A percentile compares a stretch with the other conserved stretches of the same genome.
phyloP scores from a whole-genome alignment of 495 filamentous ascomycete genomes.

The Podospora sp. region DNA sequence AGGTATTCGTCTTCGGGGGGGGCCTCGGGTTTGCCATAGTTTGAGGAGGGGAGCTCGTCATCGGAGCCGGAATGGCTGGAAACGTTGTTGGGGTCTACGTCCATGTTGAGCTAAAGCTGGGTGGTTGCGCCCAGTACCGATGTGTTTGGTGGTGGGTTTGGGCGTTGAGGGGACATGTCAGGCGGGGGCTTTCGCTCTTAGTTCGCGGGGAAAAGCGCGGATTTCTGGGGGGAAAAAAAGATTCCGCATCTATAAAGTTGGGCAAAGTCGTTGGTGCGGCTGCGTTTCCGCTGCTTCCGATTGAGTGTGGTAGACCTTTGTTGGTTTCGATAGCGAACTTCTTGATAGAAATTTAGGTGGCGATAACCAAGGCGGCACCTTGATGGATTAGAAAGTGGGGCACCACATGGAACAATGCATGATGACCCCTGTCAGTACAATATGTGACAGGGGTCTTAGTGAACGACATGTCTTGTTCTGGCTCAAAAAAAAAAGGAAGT shows the following conservation, averaged over 20 bases:
- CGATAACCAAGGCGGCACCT: background rate
- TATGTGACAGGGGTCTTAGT: background rate
- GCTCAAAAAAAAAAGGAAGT: background rate
- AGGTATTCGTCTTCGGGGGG: background rate
- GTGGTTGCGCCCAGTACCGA: background rate
- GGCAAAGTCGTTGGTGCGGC: background rate
- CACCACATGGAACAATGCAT: background rate
- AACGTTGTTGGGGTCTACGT: background rate
- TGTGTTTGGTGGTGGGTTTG: background rate
- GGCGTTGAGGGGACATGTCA: background rate
- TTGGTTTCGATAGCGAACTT: background rate
- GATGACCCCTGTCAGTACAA: background rate
- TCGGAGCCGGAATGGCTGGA: background rate
- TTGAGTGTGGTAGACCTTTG: background rate
- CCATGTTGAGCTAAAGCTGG: background rate
- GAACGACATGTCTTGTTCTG: background rate
- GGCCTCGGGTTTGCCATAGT: background rate
- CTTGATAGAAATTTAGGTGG: background rate
- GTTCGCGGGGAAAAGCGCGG: background rate
- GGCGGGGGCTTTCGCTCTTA: background rate
- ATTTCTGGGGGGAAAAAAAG: background rate
- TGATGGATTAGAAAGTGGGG: background rate
- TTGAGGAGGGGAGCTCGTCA: background rate
- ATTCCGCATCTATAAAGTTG: too few relatives aligned
- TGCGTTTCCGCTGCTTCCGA: background rate